phyloP scores from a whole-genome alignment of 345 rosid species.

The Citrus australasica region DNA sequence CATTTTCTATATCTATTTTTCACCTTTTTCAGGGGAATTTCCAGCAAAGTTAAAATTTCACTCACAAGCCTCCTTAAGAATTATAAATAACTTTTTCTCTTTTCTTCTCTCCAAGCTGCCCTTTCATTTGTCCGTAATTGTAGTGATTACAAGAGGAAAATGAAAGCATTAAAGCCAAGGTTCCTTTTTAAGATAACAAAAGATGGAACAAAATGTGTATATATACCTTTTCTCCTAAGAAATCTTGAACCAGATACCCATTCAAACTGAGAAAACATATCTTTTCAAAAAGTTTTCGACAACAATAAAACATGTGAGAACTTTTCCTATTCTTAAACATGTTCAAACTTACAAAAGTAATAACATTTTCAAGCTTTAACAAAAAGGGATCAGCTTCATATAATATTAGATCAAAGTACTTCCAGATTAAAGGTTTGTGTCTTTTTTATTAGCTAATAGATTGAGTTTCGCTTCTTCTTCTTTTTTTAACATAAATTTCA shows the following conservation, averaged over 20 bases:
- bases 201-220: background rate
- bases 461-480: background rate
- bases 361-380: slow-evolving; percentile 11
- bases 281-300: background rate
- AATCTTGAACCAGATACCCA: slow-evolving; percentile 17
- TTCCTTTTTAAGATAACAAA: background rate
- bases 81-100: background rate
- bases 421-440: background rate
- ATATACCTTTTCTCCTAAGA: background rate
- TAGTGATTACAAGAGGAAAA: background rate
- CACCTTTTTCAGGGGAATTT: slow-evolving; percentile 13
- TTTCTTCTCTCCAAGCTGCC: background rate
- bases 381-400: background rate
- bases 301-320: background rate
- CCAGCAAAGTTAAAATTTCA: background rate
- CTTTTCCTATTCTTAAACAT: background rate
- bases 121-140: background rate
- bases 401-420: background rate
- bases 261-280: background rate
- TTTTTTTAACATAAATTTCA: too few species aligned
- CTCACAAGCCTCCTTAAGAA: background rate
- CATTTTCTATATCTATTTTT: background rate
- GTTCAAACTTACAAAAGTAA: background rate
- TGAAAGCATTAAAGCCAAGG: background rate
- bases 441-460: background rate